Percentiles rank a stretch among this genome's conserved stretches.
Conservation (phyloP, 2,329 filamentous ascomycete genomes). For the Alternaria sp. region DNA sequence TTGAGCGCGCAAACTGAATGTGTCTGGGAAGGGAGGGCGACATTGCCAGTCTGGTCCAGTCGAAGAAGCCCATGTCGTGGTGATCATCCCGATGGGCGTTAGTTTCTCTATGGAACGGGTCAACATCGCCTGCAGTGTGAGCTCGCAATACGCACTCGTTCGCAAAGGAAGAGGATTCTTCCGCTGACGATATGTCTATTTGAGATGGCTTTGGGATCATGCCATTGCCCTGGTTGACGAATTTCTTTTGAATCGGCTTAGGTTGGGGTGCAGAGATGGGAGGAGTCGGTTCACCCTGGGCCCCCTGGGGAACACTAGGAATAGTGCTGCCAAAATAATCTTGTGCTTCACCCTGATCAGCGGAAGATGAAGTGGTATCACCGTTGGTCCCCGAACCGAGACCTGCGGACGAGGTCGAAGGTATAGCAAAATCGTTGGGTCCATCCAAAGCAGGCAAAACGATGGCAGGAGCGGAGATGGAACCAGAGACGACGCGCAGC, state of each 20-base stretch:
- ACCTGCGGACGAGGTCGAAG: constrained; percentile 33
- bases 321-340: constrained; percentile 56
- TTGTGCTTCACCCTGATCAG: constrained; percentile 38
- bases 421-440: constrained; percentile 36
- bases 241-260: constrained; percentile 10
- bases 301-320: constrained; percentile 20
- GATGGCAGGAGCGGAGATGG: constrained; percentile 19
- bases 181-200: constrained; percentile 31
- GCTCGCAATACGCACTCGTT: constrained; percentile 55
- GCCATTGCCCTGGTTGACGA: constrained; percentile 7
- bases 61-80: constrained; percentile 68
- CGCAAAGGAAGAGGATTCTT: constrained; percentile 41
- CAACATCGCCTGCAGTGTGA: constrained; percentile 51
- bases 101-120: constrained; percentile 48
- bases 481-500: constrained; percentile 72
- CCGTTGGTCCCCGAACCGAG: constrained; percentile 20
- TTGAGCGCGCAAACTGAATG: constrained; percentile 74
- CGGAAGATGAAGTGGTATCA: constrained; percentile 23
- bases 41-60: constrained; percentile 79
- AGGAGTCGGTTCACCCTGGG: constrained; percentile 24
- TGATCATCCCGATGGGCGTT: constrained; percentile 29
- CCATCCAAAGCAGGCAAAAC: constrained; percentile 49
- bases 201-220: constrained; percentile 23
- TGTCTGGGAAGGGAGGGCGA: constrained; percentile 72
- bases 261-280: constrained; percentile 15